Base-by-base conservation (phyloP, 2,329 filamentous ascomycete species). In the Pseudocercospora eumusae region DNA sequence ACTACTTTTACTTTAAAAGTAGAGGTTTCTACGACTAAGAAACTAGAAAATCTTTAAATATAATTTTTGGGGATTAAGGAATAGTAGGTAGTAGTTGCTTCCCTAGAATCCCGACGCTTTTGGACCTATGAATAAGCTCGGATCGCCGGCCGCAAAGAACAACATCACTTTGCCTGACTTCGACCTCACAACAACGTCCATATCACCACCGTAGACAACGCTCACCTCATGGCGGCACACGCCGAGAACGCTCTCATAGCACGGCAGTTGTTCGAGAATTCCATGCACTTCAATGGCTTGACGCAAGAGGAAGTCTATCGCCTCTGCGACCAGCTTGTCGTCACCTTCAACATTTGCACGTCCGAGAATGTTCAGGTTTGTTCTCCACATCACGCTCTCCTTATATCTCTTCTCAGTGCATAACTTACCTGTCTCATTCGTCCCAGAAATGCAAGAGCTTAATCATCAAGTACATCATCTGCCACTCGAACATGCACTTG, bases 291-390 rank as follows among this genome's bases (percentile, higher is more conserved):
- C 52, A 20, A 54, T 54, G 52, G 52, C 7, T 13, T 54, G 15
- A 40, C 52, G n/a, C n/a, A 54, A 18, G 28, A 33, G 31, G 52
- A 54, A 31, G 52, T 40, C 52, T 18, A 54, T 28, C 15, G 31
- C 27, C 27, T 61, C 28, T 56, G 47, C 55, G 23, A 36, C 23
- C 57, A 57, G 15, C 20, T 69, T 2, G 65, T 64, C 56, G 57
- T 56, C 49, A 66, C 65, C 28, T 62, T 58, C 57, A 70, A 70
- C 50, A 47, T 64, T 2, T 69, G 68, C 64, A 64, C 68, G 11
- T n/a, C 42, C 18, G 55, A 58, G 20, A 66, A 69, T 36, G 49
- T 70, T 44, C 65, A 70, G 68, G 68, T 70, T 66, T 63, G 68
- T 68, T 47, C 49, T 53, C 53, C 40, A 20, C 23, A 27, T 60